A percentile compares a stretch with the other conserved stretches of the same genome.
phyloP scores from a whole-genome alignment of 2,329 filamentous ascomycete genomes.

The Fusarium austroafricanum region DNA sequence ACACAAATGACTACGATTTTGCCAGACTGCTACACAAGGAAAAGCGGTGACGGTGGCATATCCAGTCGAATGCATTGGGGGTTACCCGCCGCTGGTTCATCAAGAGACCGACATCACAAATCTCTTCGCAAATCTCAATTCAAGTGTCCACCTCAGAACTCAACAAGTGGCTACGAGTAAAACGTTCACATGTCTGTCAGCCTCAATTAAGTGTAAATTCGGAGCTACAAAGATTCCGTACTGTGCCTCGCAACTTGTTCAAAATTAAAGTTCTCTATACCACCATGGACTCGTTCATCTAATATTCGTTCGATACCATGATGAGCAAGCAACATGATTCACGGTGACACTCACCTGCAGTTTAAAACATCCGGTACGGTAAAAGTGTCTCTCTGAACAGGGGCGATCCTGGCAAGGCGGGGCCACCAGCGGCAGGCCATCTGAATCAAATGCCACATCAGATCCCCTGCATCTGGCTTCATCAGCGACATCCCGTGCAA shows the following conservation, averaged over 20 bases:
- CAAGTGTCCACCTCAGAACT: conserved; percentile 1
- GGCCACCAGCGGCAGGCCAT: conserved; percentile 38
- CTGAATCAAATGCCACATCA: conserved; percentile 43
- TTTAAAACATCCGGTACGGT: conserved; percentile 32
- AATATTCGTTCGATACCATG: conserved; percentile 11
- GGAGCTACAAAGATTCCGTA: conserved; percentile 30
- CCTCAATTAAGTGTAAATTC: conserved; percentile 2
- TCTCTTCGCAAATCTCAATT: not conserved
- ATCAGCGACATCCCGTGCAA: conserved; percentile 2
- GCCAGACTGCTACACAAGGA: conserved; percentile 41
- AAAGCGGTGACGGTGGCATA: conserved; percentile 28
- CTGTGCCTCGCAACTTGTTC: conserved; percentile 1
- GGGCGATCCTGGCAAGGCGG: conserved; percentile 34
- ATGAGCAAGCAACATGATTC: conserved; percentile 17
- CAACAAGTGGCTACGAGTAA: not conserved
- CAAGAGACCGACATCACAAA: not conserved
- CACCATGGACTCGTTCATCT: conserved; percentile 28
- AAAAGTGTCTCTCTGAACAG: conserved; percentile 33
- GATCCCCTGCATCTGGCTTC: conserved; percentile 39
- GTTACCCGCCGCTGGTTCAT: not conserved
- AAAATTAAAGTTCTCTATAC: conserved; percentile 11
- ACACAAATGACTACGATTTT: conserved; percentile 22
- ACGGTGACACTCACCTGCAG: conserved; percentile 36
- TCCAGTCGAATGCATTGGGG: not conserved
- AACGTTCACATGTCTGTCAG: conserved; percentile 10